Percentiles rank a stretch among this genome's conserved stretches.
These are phyloP conservation scores for Globisporangium yorkense DNA, from an alignment of 352 stramenopile genomes.

Conservation along the genomic window DNA sequence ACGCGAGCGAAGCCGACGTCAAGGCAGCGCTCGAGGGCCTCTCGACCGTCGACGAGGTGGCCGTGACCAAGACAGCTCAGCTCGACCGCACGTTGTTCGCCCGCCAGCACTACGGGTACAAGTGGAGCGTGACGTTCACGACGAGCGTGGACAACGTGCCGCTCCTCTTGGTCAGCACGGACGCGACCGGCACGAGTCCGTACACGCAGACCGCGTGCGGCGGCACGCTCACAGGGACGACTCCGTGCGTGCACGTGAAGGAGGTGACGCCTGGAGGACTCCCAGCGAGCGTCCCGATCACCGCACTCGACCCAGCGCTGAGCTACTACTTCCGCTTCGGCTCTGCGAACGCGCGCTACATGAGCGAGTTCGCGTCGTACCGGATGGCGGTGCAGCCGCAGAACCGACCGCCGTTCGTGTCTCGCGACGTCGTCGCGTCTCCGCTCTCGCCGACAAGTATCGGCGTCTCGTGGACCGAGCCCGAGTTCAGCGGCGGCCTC, in stretches of 20 bases:
- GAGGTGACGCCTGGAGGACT: conserved; percentile 34
- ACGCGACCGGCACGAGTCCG: conserved; percentile 20
- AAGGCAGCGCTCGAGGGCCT: conserved; percentile 58
- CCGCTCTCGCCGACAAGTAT: conserved; percentile 32
- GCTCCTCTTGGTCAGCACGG: conserved; percentile 39
- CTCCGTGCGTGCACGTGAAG: conserved; percentile 37
- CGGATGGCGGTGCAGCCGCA: conserved; percentile 18
- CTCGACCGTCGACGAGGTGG: conserved; percentile 46
- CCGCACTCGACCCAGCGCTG: conserved; percentile 17
- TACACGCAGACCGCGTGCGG: conserved; percentile 44
- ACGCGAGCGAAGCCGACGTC: conserved; percentile 32
- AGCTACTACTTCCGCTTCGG: conserved; percentile 42
- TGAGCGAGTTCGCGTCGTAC: conserved; percentile 19
- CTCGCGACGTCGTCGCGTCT: conserved; percentile 24
- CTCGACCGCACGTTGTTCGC: conserved; percentile 21
- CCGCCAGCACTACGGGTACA: conserved; percentile 47
- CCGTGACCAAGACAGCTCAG: conserved; percentile 30
- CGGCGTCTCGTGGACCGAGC: conserved; percentile 71
- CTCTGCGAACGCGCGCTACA: conserved; percentile 29
- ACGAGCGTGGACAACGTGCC: conserved; percentile 26
- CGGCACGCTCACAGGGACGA: conserved; percentile 47
- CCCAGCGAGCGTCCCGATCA: conserved; percentile 16
- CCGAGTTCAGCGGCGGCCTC: conserved; percentile 63
- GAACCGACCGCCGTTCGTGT: conserved; percentile 22
- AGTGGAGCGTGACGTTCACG: conserved; percentile 64